These are phyloP conservation scores for Elymus sibiricus DNA, from an alignment of 176 grass and related monocot species.

Conservation along the genomic window DNA sequence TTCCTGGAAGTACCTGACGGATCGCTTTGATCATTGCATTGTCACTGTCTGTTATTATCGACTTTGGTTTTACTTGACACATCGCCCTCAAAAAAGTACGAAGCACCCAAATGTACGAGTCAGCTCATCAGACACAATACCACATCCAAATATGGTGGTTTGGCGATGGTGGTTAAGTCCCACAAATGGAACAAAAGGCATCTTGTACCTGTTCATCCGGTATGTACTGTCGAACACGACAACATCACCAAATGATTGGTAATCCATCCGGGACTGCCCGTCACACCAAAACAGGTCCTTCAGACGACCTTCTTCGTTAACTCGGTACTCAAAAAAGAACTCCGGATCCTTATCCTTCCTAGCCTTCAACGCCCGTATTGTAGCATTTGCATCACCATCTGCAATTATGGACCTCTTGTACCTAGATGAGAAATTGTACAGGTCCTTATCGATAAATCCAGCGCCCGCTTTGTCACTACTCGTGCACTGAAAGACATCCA, in stretches of 20 bases:
- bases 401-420: not conserved
- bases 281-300: not conserved
- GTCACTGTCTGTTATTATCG: too few species aligned
- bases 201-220: not conserved
- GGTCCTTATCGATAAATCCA: not conserved
- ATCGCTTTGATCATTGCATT: too few species aligned
- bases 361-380: not conserved
- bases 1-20: too few species aligned
- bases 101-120: too few species aligned
- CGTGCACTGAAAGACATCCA: not conserved
- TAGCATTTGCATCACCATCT: not conserved
- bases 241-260: conserved; percentile 1
- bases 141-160: not conserved
- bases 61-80: too few species aligned
- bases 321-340: not conserved
- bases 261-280: not conserved
- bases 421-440: not conserved
- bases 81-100: too few species aligned
- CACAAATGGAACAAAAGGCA: conserved; percentile 12
- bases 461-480: not conserved
- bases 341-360: not conserved
- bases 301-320: not conserved
- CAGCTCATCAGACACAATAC: not conserved
- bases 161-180: not conserved
- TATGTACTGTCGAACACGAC: too few species aligned